These are phyloP conservation scores for Adansonia madagascariensis DNA, from an alignment of 441 rosid species.

Conservation along the genomic window DNA sequence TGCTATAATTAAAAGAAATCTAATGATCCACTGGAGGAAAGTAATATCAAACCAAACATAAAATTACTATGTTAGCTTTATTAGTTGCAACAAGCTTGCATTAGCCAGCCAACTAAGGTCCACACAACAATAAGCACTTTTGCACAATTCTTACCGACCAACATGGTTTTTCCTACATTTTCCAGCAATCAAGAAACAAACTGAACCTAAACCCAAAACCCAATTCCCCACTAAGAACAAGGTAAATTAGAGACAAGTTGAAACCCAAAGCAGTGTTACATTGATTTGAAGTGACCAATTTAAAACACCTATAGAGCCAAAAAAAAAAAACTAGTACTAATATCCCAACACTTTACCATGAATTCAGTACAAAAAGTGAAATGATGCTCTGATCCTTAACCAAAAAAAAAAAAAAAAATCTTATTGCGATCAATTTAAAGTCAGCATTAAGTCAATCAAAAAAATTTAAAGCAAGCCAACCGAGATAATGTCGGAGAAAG, in stretches of 20 bases:
- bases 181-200: constrained; percentile 21
- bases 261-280: background rate
- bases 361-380: background rate
- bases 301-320: background rate
- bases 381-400: constrained; percentile 4
- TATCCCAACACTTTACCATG: background rate
- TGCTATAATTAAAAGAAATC: background rate
- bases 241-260: background rate
- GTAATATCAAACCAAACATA: constrained; percentile 4
- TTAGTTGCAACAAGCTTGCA: background rate
- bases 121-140: background rate
- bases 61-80: background rate
- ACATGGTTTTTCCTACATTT: constrained; percentile 12
- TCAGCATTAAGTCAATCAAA: background rate
- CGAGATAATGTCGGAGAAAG: background rate
- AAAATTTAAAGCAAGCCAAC: background rate
- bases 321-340: background rate
- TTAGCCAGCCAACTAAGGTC: background rate
- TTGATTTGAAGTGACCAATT: background rate
- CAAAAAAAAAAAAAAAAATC: background rate
- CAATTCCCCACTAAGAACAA: constrained; percentile 4
- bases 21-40: background rate
- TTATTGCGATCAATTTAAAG: background rate
- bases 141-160: constrained; percentile 9
- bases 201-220: constrained; percentile 14